Evolutionary conservation across 441 rosid genomes (phyloP), one percentile per base, ranked within the genome.

Genomic region (Syzygium syzygioides): DNA sequence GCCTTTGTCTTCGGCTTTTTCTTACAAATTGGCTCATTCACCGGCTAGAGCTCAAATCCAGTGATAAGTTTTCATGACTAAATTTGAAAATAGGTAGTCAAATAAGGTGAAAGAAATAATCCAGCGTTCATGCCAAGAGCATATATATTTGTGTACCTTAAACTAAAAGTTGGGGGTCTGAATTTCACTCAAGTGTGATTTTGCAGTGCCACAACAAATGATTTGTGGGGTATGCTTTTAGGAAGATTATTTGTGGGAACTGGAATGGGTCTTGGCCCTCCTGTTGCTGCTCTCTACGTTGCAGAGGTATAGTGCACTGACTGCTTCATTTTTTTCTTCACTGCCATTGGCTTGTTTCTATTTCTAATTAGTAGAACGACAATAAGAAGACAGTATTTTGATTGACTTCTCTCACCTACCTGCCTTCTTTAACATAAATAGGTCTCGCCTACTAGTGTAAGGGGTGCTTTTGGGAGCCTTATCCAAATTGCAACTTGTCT

Each of bases 381-480:
- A 76, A 20, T 11, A 41, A 76, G 52, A 37, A 1, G n/a, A 41
- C 52, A 37, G n/a, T 76, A 41, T 52, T 76, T 76, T 76, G 83
- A 76, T 76, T 7, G 45, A 55, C 87, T 85, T 85, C 66, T 55
- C 48, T 25, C 4, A 15, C 87, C 62, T 32, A 85, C 48, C 50
- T 23, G 50, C 62, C 59, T 85, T 52, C 88, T 86, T 62, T 54
- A 57, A 18, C 64, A 30, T 87, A 87, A 88, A 87, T 95, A 96
- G 99, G 95, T 98, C 90, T 96, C 99, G 87, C 99, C 99, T 62
- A 90, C 97, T 89, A 94, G 91, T 91, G 96, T 97, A 60, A 96
- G 99, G 96, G 99, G 99, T 86, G 94, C 99, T 28, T 97, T 94
- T 93, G 99, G 99, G 90, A 97, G 99, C 93, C 94, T 94, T 92